Base-by-base conservation (phyloP, 2,329 filamentous ascomycete species). In the Fusarium brevicatenulatum region DNA sequence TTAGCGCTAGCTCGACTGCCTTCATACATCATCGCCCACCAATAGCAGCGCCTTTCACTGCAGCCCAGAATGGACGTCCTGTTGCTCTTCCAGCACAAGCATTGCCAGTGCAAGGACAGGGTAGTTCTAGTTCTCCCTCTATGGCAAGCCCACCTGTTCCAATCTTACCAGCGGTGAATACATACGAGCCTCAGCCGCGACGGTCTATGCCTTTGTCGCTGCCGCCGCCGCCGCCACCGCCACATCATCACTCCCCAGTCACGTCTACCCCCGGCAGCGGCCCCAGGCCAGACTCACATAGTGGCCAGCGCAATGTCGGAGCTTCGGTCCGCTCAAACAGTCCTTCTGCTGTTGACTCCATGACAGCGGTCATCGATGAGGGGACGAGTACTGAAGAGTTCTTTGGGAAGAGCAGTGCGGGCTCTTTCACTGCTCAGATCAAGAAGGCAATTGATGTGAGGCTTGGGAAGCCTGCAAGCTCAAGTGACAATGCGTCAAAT, bases 391-490 rank as follows among this genome's bases (percentile, higher is more conserved):
- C 80, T 2, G 79, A 83, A 19, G 84, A 85, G 23, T 85, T 84
- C 65, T 86, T 86, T 61, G 84, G 85, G 0, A 85, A 81, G 66
- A 86, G 84, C 21, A 86, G 85, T 63, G 83, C 83, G 1, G 83
- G 84, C 0, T 84, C 83, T 5, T 86, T 86, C 53, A 86, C 85
- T 34, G 81, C 80, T 4, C 84, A 86, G 60, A 85, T 86, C 43
- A 85, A 83, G 57, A 82, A 79, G 2, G 84, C 83, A 0, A 83
- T 86, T 4, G 83, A 85, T 10, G 72, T 71, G 7, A 72, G 77
- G 7, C 44, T 81, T 0, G 78, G 78, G 8, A 76, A 68, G 8
- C 40, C 70, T 7, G 11, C 42, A 23, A 25, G 55, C 55, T 49
- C 70, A 18, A 32, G 56, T 7, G 34, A 67, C 10, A 55, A 44